Evolutionary conservation across 2,329 filamentous ascomycete species (phyloP).

Genomic region (Diaporthe helianthi): DNA sequence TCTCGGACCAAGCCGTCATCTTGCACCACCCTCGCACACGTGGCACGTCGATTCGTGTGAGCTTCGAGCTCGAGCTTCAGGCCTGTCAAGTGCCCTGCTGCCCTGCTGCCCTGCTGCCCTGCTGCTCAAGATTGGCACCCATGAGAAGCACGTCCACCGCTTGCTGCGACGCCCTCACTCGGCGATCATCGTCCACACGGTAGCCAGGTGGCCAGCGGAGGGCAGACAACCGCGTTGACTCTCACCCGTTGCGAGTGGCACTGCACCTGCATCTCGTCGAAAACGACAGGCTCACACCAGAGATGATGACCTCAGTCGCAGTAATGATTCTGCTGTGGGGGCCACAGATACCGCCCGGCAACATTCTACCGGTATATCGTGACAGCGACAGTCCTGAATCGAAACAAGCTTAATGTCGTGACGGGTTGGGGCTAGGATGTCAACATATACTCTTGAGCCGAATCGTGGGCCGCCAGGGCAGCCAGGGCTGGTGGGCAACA

Average conservation of each 20-base stretch:
- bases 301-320: not conserved
- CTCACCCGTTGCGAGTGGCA: not conserved
- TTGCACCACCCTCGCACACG: not conserved
- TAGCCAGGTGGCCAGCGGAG: not conserved
- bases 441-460: constrained; percentile 10
- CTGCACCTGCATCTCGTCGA: not conserved
- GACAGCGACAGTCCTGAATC: not conserved
- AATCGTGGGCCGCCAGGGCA: not conserved
- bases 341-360: not conserved
- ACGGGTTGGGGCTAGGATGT: constrained; percentile 13
- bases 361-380: no score
- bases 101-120: constrained; percentile 8
- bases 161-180: not conserved
- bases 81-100: constrained; percentile 12
- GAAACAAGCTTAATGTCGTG: not conserved
- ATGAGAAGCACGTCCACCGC: not conserved
- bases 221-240: not conserved
- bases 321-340: not conserved
- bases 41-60: not conserved
- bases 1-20: not conserved
- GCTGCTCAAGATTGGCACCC: not conserved
- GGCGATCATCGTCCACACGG: not conserved
- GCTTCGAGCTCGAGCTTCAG: constrained; percentile 10
- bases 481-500: constrained; percentile 38
- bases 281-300: not conserved